Percentiles rank a stretch among this genome's conserved stretches.
phyloP scores from a whole-genome alignment of 2,329 filamentous ascomycete species.

The Aspergillus persii region DNA sequence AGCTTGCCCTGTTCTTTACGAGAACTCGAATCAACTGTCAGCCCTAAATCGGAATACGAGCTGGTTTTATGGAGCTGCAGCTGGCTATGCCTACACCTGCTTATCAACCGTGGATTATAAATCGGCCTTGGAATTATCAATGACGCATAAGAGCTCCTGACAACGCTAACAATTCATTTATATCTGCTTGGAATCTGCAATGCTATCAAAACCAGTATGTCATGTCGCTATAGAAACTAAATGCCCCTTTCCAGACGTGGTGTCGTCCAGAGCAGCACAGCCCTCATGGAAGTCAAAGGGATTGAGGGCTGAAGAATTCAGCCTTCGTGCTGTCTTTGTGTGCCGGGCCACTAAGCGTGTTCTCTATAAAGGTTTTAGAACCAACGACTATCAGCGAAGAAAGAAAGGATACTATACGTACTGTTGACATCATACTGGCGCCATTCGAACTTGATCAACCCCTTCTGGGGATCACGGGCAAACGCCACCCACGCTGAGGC shows the following conservation, averaged over 20 bases:
- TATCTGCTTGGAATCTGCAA: too few species aligned
- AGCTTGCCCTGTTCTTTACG: too few species aligned
- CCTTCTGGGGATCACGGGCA: conserved; percentile 35
- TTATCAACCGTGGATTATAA: too few species aligned
- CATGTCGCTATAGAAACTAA: conserved; percentile 8
- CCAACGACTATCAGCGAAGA: background rate
- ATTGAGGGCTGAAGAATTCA: conserved; percentile 15
- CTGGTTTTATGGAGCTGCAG: too few species aligned
- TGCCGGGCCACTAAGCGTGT: conserved; percentile 25
- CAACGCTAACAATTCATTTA: background rate
- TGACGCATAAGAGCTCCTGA: background rate
- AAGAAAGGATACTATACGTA: conserved; percentile 11
- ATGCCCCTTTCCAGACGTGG: conserved; percentile 21
- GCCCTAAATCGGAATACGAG: too few species aligned
- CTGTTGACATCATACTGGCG: conserved; percentile 29
- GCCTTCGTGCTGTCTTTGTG: conserved; percentile 14
- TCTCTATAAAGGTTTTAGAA: conserved; percentile 7
- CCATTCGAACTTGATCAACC: conserved; percentile 39
- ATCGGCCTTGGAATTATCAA: too few species aligned
- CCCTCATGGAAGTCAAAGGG: conserved; percentile 17
- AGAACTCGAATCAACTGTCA: too few species aligned
- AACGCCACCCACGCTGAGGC: conserved; percentile 44
- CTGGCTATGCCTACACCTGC: too few species aligned
- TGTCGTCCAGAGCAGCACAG: conserved; percentile 21
- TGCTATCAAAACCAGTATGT: too few species aligned